These are phyloP conservation scores for Talaromyces albobiverticillius DNA, from an alignment of 2,329 filamentous ascomycete species.

Conservation along the genomic window DNA sequence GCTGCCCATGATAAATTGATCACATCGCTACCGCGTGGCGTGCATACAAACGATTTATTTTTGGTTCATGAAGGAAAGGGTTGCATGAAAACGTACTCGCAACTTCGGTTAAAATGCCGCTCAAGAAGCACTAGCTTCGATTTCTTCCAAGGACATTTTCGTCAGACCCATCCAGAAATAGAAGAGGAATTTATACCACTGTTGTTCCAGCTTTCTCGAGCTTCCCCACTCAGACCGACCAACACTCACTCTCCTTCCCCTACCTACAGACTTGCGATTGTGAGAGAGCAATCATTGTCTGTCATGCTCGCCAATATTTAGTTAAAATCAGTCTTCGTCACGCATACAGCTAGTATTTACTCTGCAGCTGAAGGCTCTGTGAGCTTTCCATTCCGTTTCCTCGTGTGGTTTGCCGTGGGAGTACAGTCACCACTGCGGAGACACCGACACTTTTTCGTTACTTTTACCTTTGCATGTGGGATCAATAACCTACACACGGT, in stretches of 20 bases:
- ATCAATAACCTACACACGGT: neutral
- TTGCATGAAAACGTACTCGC: neutral
- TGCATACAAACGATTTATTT: constrained; percentile 8
- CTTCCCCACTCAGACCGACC: constrained; percentile 12
- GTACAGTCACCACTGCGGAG: neutral
- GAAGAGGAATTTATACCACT: constrained; percentile 7
- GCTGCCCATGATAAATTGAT: constrained; percentile 1
- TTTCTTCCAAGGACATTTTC: neutral
- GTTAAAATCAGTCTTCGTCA: neutral
- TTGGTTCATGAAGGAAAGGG: constrained; percentile 8
- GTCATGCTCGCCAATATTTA: neutral
- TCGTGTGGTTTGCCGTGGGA: neutral
- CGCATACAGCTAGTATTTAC: neutral
- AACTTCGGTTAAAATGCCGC: constrained; percentile 3
- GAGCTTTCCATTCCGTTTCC: neutral
- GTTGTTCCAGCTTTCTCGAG: constrained; percentile 6
- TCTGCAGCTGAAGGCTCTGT: constrained; percentile 1
- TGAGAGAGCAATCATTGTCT: constrained; percentile 3
- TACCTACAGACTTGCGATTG: neutral
- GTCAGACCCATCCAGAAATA: constrained; percentile 2
- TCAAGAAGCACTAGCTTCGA: constrained; percentile 2
- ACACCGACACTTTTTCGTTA: neutral
- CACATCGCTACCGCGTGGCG: neutral
- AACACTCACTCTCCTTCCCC: neutral
- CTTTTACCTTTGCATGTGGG: neutral